Percentiles rank a stretch among this genome's conserved stretches.
Evolutionary conservation across 2,329 filamentous ascomycete species (phyloP).

Genomic region (Aspergillus persii): DNA sequence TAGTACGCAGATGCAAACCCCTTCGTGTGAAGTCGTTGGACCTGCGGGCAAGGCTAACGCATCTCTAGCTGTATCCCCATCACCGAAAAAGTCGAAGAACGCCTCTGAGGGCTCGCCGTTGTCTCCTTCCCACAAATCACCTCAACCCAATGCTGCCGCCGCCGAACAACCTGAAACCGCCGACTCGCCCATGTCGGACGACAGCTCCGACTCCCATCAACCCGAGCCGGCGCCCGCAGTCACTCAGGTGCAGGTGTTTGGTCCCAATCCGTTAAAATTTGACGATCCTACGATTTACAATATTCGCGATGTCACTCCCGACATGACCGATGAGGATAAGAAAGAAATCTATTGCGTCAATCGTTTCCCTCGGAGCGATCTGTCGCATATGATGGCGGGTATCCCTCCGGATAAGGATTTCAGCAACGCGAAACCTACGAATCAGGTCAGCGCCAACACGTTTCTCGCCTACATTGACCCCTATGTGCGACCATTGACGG

Average conservation of each 20-base stretch:
- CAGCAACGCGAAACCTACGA: constrained; percentile 86
- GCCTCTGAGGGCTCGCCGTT: constrained; percentile 39
- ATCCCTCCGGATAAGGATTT: constrained; percentile 93
- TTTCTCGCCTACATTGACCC: constrained; percentile 92
- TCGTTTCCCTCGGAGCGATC: constrained; percentile 74
- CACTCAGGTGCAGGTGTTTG: constrained; percentile 80
- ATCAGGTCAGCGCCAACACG: constrained; percentile 89
- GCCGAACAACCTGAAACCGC: constrained; percentile 62
- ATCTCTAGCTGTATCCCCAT: constrained; percentile 33
- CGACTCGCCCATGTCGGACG: constrained; percentile 61
- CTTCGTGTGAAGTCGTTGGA: not conserved
- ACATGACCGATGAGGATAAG: constrained; percentile 80
- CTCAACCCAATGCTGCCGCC: constrained; percentile 41
- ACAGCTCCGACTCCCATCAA: constrained; percentile 58
- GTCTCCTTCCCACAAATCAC: constrained; percentile 45
- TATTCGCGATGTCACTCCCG: constrained; percentile 70
- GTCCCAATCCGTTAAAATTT: constrained; percentile 87
- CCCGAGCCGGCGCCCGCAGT: constrained; percentile 60
- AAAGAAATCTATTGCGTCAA: constrained; percentile 86
- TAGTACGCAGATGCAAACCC: constrained; percentile 34
- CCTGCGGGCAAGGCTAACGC: not conserved
- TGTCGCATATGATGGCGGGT: constrained; percentile 82
- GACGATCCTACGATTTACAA: constrained; percentile 92
- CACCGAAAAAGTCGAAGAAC: constrained; percentile 39
- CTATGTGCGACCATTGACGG: constrained; percentile 82